Base-by-base conservation (phyloP, 1,139 yeast genomes). In the Arxiozyma bovina region DNA sequence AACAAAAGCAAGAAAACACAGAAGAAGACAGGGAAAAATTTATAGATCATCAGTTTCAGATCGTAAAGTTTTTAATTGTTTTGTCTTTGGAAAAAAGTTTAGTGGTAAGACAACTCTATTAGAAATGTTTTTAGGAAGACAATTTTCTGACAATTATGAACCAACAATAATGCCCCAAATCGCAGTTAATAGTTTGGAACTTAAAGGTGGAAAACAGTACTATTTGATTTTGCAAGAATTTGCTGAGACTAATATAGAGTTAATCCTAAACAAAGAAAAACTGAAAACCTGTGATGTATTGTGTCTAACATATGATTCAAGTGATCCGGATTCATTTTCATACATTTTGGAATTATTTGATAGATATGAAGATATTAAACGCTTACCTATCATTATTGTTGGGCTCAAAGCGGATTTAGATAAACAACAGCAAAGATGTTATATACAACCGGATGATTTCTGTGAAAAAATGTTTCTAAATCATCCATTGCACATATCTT, bases 341-440 rank as follows among this genome's bases (percentile, higher is more conserved):
- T 84, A 87, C 66, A 73, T 91, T 54, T 85, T 87, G 34, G 86
- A 87, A 34, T 70, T 90, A 30, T 74, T 90, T 27, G 73, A 76
- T 50, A 77, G 75, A 57, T 81, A 85, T 63, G 78, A 82, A 0
- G 73, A 74, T 45, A 72, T 91, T 45, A 84, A 82, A 62, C 81
- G 81, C 53, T 74, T 91, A 2, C 99, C 99, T 0, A 79, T 87
- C 5, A 85, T 91, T 0, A 88, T 85, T 66, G 98, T 90, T 1
- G 99, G 96, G 0, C 73, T 90, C 34, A 93, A 93, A 66, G 98
- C 99, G 0, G 99, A 93, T 69, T 74, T 90, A 48, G 99, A 93
- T 68, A 83, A 95, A 61, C 98, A 91, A 66, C 97, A 91, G 63
- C 99, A 93, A 66, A 70, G 99, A 40, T 82, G 87, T 40, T 88